Evolutionary conservation across 2,329 filamentous ascomycete genomes (phyloP).

Genomic region (Colletotrichum sp.): DNA sequence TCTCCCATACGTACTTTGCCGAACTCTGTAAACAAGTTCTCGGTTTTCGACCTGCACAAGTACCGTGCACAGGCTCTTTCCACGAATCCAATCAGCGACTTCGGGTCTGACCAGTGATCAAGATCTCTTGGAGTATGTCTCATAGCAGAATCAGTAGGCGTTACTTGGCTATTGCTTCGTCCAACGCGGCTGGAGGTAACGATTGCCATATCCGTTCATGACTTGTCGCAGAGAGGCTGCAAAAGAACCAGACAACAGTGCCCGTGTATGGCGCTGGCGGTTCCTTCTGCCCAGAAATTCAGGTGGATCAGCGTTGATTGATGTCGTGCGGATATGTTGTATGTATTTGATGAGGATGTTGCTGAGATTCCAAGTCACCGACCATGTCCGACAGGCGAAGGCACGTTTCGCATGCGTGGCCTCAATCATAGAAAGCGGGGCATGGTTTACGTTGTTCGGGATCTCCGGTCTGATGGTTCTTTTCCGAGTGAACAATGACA

Average conservation of each 20-base stretch:
- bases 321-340: background rate
- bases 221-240: background rate
- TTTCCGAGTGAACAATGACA: background rate
- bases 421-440: background rate
- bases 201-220: background rate
- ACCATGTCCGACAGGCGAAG: background rate
- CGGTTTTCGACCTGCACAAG: background rate
- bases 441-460: background rate
- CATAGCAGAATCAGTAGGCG: background rate
- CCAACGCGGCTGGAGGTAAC: background rate
- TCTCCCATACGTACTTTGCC: no score
- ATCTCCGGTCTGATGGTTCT: background rate
- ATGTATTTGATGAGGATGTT: background rate
- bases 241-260: background rate
- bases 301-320: background rate
- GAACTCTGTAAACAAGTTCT: background rate
- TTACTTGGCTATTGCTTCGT: background rate
- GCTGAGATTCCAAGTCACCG: background rate
- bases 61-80: background rate
- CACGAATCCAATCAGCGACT: background rate
- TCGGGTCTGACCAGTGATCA: background rate
- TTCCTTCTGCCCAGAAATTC: background rate
- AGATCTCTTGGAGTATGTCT: background rate
- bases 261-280: background rate
- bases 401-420: background rate